These are phyloP conservation scores for Leucocoprinus leucothites DNA, from an alignment of 768 basidiomycete species.

Conservation along the genomic window DNA sequence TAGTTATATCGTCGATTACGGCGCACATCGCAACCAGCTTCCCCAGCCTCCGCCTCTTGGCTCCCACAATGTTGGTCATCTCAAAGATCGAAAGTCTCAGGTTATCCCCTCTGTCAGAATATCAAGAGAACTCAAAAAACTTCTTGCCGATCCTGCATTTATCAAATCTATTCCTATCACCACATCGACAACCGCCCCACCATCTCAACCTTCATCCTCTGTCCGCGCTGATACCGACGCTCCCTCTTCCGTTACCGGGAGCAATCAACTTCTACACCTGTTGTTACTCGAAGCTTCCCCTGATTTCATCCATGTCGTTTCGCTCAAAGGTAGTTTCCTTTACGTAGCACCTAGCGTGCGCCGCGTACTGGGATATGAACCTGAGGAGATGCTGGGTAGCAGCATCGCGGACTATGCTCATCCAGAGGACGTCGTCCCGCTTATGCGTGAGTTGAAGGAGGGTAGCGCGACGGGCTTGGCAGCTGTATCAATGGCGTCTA, in stretches of 20 bases:
- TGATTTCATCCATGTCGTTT: conserved; percentile 89
- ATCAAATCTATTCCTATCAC: conserved; percentile 44
- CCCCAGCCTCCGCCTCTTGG: conserved; percentile 10
- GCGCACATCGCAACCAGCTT: conserved; percentile 11
- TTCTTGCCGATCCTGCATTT: conserved; percentile 48
- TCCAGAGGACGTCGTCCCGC: conserved; percentile 84
- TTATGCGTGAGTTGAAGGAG: conserved; percentile 91
- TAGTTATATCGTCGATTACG: conserved; percentile 68
- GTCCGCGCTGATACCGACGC: conserved; percentile 17
- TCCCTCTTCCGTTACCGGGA: conserved; percentile 20
- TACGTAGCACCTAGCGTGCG: conserved; percentile 86
- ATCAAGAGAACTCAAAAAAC: conserved; percentile 49
- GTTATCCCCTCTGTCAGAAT: conserved; percentile 32
- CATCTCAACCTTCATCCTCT: conserved; percentile 19
- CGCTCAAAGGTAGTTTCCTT: conserved; percentile 88
- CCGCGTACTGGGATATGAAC: conserved; percentile 80
- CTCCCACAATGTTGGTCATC: background rate
- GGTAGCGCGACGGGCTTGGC: conserved; percentile 32
- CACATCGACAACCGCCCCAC: conserved; percentile 31
- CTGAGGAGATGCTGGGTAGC: conserved; percentile 78
- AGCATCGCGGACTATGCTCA: conserved; percentile 82
- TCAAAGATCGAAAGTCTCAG: conserved; percentile 29
- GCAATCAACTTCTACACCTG: conserved; percentile 49
- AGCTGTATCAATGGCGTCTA: conserved; percentile 7
- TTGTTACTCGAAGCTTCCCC: conserved; percentile 60